Conservation (phyloP, 495 filamentous ascomycete species). For the Podospora tetraspora region DNA sequence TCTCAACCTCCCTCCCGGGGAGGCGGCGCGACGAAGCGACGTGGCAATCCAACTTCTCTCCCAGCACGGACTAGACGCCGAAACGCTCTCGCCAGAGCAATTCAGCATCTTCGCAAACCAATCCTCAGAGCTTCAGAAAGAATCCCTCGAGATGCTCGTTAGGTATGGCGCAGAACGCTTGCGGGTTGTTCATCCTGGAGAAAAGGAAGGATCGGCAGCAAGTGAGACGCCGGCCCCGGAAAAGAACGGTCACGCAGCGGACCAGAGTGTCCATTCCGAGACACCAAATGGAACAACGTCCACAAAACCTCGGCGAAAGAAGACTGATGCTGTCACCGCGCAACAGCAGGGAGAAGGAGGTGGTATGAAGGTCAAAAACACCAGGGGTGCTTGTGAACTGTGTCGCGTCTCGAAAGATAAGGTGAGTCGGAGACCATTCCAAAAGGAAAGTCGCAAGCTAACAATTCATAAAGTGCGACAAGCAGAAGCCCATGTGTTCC, state of each 20-base stretch:
- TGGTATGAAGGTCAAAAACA: constrained; percentile 18
- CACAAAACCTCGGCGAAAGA: constrained; percentile 15
- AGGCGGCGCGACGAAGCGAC: constrained; percentile 37
- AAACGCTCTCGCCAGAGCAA: constrained; percentile 42
- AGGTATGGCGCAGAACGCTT: constrained; percentile 43
- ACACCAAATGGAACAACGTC: constrained; percentile 20
- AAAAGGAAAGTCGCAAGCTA: not conserved
- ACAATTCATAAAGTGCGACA: constrained; percentile 35
- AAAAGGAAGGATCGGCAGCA: not conserved
- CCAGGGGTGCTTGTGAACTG: constrained; percentile 35
- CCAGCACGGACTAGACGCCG: constrained; percentile 33
- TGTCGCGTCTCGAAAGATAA: constrained; percentile 29
- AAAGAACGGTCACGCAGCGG: not conserved
- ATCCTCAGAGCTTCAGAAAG: constrained; percentile 40
- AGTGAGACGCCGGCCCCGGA: not conserved
- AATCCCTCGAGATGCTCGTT: constrained; percentile 41
- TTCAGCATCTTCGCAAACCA: constrained; percentile 49
- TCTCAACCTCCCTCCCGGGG: constrained; percentile 39
- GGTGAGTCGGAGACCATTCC: constrained; percentile 4
- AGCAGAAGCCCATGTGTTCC: constrained; percentile 36
- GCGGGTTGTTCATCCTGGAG: constrained; percentile 41
- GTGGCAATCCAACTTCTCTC: constrained; percentile 38
- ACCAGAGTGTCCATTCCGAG: not conserved
- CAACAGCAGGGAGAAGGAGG: not conserved
- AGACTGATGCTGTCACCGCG: not conserved